phyloP scores from a whole-genome alignment of 164 flowering plant species.

The Amborella trichopoda region DNA sequence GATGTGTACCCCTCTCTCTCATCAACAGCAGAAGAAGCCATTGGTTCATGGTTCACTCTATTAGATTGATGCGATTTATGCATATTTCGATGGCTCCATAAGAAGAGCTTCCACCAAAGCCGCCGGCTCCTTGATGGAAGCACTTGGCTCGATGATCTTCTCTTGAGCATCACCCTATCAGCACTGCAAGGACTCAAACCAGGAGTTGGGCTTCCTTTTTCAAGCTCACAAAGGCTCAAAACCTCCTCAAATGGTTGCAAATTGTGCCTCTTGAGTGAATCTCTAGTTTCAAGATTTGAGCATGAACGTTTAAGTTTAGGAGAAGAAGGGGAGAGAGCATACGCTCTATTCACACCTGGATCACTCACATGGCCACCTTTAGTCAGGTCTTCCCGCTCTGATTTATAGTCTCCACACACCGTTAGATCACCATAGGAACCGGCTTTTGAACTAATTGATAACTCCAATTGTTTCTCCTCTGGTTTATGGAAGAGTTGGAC shows the following conservation, averaged over 20 bases:
- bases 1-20: slow-evolving; percentile 76
- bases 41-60: no score
- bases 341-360: slow-evolving; percentile 50
- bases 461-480: slow-evolving; percentile 9
- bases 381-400: slow-evolving; percentile 8
- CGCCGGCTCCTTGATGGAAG: slow-evolving; percentile 75
- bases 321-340: slow-evolving; percentile 26
- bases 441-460: slow-evolving; percentile 5
- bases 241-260: slow-evolving; percentile 46
- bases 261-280: slow-evolving; percentile 25
- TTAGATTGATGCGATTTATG: slow-evolving; percentile 34
- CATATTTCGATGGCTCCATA: slow-evolving; percentile 85
- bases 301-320: slow-evolving; percentile 79
- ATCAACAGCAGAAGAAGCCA: no score
- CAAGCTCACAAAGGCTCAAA: slow-evolving; percentile 16
- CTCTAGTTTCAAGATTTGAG: slow-evolving; percentile 52
- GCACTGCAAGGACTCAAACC: slow-evolving; percentile 50
- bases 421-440: background rate
- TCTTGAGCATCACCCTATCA: slow-evolving; percentile 81
- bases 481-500: slow-evolving; percentile 17
- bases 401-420: slow-evolving; percentile 8
- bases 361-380: slow-evolving; percentile 74
- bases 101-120: slow-evolving; percentile 92
- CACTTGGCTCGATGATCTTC: slow-evolving; percentile 78
- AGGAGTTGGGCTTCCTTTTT: slow-evolving; percentile 41